Percentiles rank a stretch among this genome's conserved stretches.
Conservation (phyloP, 805 yeast genomes). For the Ogataea nitratoaversa region DNA sequence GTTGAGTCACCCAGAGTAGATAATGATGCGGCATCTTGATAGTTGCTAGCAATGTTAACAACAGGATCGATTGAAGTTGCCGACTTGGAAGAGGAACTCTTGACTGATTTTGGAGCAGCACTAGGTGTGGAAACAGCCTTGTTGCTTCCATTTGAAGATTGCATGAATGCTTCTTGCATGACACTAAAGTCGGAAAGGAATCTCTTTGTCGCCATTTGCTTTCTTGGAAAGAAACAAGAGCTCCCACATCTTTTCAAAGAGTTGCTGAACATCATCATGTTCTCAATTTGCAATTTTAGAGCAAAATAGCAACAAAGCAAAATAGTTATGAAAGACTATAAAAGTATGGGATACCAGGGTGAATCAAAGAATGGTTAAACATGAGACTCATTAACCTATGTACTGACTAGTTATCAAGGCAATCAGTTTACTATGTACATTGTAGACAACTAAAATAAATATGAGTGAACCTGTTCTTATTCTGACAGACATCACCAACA, state of each 20-base stretch:
- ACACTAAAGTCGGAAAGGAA: constrained; percentile 20
- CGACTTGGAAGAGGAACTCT: background rate
- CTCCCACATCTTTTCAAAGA: background rate
- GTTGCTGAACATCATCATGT: constrained; percentile 1
- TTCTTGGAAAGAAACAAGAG: background rate
- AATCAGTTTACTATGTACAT: too few species aligned
- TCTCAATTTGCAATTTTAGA: too few species aligned
- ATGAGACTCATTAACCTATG: too few species aligned
- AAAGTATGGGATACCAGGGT: too few species aligned
- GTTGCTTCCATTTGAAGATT: background rate
- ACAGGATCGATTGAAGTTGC: constrained; percentile 21
- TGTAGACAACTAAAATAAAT: too few species aligned
- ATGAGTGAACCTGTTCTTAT: too few species aligned
- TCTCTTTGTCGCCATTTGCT: constrained; percentile 3
- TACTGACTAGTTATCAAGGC: too few species aligned
- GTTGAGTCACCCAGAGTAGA: too few species aligned
- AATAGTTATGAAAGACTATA: too few species aligned
- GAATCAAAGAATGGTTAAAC: too few species aligned
- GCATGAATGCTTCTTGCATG: constrained; percentile 30
- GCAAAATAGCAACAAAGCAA: too few species aligned
- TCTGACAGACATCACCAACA: too few species aligned
- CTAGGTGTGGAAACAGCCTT: constrained; percentile 4
- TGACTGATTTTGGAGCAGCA: constrained; percentile 3
- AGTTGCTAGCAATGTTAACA: constrained; percentile 17
- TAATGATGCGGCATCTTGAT: background rate